Percentiles rank a stretch among this genome's conserved stretches.
phyloP scores from a whole-genome alignment of 768 basidiomycete species.

The Suillus placidus region DNA sequence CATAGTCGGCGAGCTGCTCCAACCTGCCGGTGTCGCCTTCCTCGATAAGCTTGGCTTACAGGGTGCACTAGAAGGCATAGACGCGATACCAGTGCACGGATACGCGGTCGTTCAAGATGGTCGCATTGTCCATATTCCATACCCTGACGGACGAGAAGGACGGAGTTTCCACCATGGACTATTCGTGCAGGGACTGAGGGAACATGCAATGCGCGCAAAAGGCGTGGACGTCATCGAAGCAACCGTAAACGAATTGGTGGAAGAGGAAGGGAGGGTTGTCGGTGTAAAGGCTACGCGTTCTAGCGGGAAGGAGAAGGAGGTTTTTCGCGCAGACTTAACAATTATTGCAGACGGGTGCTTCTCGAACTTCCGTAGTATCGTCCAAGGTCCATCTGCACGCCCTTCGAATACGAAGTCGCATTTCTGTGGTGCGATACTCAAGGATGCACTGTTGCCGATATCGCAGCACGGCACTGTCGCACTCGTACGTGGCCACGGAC shows the following conservation, averaged over 20 bases:
- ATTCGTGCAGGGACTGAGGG: conserved; percentile 80
- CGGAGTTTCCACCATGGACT: conserved; percentile 93
- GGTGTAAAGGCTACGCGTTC: conserved; percentile 65
- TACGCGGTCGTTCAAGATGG: conserved; percentile 76
- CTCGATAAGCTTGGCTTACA: conserved; percentile 79
- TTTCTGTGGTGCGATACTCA: conserved; percentile 85
- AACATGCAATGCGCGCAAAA: conserved; percentile 56
- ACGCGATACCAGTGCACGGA: conserved; percentile 78
- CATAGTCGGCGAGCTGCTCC: conserved; percentile 95
- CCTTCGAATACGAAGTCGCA: conserved; percentile 68
- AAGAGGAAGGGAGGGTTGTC: conserved; percentile 57
- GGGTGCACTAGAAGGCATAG: conserved; percentile 81
- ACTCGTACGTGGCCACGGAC: conserved; percentile 79
- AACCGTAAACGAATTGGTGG: conserved; percentile 76
- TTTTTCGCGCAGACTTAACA: conserved; percentile 75
- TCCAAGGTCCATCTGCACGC: conserved; percentile 54
- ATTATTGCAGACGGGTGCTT: conserved; percentile 94
- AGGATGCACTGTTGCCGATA: conserved; percentile 74
- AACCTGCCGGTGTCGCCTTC: conserved; percentile 86
- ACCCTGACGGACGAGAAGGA: conserved; percentile 73
- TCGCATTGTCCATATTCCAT: conserved; percentile 84
- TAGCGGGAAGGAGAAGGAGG: conserved; percentile 44
- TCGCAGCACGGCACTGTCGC: conserved; percentile 83
- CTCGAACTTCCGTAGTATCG: conserved; percentile 81
- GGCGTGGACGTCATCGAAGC: conserved; percentile 86